These are phyloP conservation scores for Colletotrichum sansevieriae DNA, from an alignment of 2,329 filamentous ascomycete genomes.

Conservation along the genomic window DNA sequence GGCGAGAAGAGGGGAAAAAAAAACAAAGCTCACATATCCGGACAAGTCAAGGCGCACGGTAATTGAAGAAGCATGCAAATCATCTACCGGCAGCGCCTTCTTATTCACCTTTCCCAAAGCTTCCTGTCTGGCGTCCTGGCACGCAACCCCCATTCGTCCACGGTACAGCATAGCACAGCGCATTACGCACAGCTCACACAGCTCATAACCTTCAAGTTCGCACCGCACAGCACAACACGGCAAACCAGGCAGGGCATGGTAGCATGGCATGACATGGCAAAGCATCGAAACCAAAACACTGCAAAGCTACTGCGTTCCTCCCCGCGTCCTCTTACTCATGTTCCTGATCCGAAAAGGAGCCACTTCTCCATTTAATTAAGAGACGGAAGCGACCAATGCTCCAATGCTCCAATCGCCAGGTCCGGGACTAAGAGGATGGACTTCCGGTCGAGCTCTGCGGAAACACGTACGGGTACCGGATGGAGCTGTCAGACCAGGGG, in stretches of 20 bases:
- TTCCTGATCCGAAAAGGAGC: conserved; percentile 30
- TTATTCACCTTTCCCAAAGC: conserved; percentile 21
- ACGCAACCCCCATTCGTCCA: conserved; percentile 28
- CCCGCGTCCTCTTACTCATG: conserved; percentile 24
- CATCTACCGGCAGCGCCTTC: conserved; percentile 19
- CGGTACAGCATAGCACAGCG: conserved; percentile 25
- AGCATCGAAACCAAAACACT: conserved; percentile 24
- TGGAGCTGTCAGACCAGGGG: conserved; percentile 27
- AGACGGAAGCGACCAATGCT: conserved; percentile 34
- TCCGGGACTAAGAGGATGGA: conserved; percentile 25
- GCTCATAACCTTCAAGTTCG: conserved; percentile 27
- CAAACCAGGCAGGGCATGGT: background rate
- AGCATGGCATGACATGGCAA: conserved; percentile 8
- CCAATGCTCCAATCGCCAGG: conserved; percentile 10
- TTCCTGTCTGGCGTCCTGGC: conserved; percentile 5
- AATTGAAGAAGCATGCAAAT: background rate
- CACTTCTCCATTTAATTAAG: conserved; percentile 29
- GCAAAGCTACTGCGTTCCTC: conserved; percentile 30
- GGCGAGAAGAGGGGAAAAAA: background rate
- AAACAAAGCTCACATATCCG: background rate
- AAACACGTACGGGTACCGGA: conserved; percentile 19
- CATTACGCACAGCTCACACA: conserved; percentile 35
- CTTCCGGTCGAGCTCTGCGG: conserved; percentile 15
- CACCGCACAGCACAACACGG: conserved; percentile 21
- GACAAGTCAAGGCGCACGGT: conserved; percentile 21